Base-by-base conservation (phyloP, 345 rosid genomes). In the Melastoma malabathricum region DNA sequence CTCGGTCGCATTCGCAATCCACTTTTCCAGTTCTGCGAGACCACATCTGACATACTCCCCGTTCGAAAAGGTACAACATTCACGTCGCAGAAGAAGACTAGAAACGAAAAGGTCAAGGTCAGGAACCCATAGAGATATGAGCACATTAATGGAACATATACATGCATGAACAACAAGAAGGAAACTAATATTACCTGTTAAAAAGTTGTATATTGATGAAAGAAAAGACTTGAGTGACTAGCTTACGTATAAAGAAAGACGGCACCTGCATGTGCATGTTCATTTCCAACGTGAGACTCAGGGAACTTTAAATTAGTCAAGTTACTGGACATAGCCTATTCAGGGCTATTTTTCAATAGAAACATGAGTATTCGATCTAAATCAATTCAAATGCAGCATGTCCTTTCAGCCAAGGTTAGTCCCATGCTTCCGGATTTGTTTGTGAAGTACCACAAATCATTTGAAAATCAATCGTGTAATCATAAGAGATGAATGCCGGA, bases 31-130 rank as follows among this genome's bases (percentile, higher is more conserved):
- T 61, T 92, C 98, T 15, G 96, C 79, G 34, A 92, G 80, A 65
- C 98, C 98, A 69, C 96, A 82, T 68, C 77, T 92, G 50, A 92
- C 96, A 58, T 92, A 87, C 62, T 92, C 96, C 46, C 98, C 98
- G 65, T 92, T 92, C 47, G 98, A 87, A 70, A 92, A 92, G 52
- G 96, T 82, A 78, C 96, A 92, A 56, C 98, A 92, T 70, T 92
- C 98, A 57, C 98, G 87, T 52, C 98, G 76, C 59, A 92, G 77
- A 43, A 92, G 78, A 71, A 92, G 98, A 62, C 98, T 92, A 62
- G 47, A 57, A 47, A 69, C 47, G 49, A 60, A 46, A 68, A 31
- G 38, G 6, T 29, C 38, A 29, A 4, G 38, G 9, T 16, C 23
- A 23, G 41, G 27, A 52, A 22, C 43, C 29, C 18, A 6, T 46